Evolutionary conservation across 805 yeast species (phyloP), one percentile per base, ranked within the genome.

Genomic region (Hanseniaspora mollemarum): DNA sequence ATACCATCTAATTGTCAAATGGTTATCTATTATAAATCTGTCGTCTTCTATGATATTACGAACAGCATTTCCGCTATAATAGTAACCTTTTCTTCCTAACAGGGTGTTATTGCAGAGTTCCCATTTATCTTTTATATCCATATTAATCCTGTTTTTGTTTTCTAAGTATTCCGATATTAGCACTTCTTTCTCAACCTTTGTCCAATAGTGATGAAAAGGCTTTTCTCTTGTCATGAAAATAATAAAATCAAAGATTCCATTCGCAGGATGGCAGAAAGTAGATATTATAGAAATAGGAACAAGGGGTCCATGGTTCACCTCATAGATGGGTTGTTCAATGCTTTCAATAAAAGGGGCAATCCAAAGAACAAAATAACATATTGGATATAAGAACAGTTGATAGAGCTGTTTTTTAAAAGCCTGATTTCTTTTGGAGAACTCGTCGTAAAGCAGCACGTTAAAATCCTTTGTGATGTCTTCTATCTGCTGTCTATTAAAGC

Each of bases 281-380:
- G 82, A 77, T 50, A 82, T 66, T 48, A 77, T 73, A 48, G 76
- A 73, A 37, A 85, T 63, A 81, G 90, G 81, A 53, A 73, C 72
- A 8, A 75, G 70, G 2, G 82, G 77, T 1, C 77, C 75, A 53
- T 73, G 69, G 1, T 54, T 40, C 19, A 71, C 61, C 52, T 75
- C 78, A 57, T 72, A 67, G 35, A 70, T 67, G 57, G 73, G 68
- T 58, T 75, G 78, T 9, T 85, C 71, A 51, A 78, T 70, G 58
- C 82, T 83, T 32, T 77, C 70, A 4, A 81, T 73, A 54, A 85
- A 75, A 1, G 96, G 96, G 56, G 83, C 80, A 19, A 81, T 60
- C 96, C 96, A 87, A 43, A 87, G 65, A 25, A 83, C 70, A 53
- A 86, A 71, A 63, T 86, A 87, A 1, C 94, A 82, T 38, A 82